Base-by-base conservation (phyloP, 148 eudicot genomes). In the Polygonum aviculare region DNA sequence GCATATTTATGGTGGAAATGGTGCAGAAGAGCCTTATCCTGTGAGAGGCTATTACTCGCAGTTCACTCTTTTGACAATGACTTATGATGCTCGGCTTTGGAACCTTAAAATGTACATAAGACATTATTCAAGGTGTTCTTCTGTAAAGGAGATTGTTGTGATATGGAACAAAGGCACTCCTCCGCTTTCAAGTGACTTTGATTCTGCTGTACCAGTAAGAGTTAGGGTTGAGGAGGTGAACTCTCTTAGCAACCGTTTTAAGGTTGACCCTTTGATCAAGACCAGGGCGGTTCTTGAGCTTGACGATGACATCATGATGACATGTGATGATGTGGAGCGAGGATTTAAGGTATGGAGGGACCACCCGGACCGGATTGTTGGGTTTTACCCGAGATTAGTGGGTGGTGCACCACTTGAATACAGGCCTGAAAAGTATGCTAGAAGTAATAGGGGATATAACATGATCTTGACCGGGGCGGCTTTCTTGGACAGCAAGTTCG, bases 381-480 rank as follows among this genome's bases (percentile, higher is more conserved):
- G 99, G 55, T 95, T 92, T 75, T 95, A 95, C 78, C 99, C 99
- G 4, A 85, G 99, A 70, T 85, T 89, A 8, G 78, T 80, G 2
- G 75, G 74, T 26, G 91, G 97, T 14, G 76, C 69, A 62, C 89
- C 78, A 7, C 78, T 92, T 52, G 80, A 81, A 80, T 95, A 95
- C 76, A 77, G 87, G 76, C 94, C 90, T 0, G 97, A 95, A 86
- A 89, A 87, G 78, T 83, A 95, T 75, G 99, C 99, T 2, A 81
- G 99, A 11, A 80, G 71, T 67, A 83, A 79, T 36, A 84, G 88
- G 7, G 96, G 93, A 50, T 95, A 95, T 72, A 95, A 95, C 81
- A 82, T 92, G 93, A 92, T 95, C 77, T 60, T 95, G 72, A 95
- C 97, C 0, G 97, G 99, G 81, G 99, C 99, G 19, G 99, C 99